Percentiles rank a stretch among this genome's conserved stretches.
Evolutionary conservation across 2,329 filamentous ascomycete species (phyloP).

Genomic region (Nothomitra cinnamomea): DNA sequence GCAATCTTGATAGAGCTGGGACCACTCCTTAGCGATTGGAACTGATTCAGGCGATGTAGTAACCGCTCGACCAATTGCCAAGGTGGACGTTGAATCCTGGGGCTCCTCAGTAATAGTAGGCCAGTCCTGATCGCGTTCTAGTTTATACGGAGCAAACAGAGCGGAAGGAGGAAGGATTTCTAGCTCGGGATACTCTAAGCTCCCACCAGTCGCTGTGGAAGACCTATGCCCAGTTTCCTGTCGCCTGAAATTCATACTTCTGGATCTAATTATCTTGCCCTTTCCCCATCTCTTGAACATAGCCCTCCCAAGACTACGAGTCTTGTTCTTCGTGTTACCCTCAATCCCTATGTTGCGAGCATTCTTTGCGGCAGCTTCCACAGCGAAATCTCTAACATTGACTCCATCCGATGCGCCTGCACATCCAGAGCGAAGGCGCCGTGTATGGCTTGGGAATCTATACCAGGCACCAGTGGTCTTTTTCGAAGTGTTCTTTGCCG

Average conservation of each 20-base stretch:
- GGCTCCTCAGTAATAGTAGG: neutral
- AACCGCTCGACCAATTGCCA: neutral
- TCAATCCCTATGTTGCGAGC: neutral
- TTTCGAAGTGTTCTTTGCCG: slow-evolving; percentile 7
- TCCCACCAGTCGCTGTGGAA: slow-evolving; percentile 8
- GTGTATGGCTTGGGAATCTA: slow-evolving; percentile 12
- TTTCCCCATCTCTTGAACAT: slow-evolving; percentile 8
- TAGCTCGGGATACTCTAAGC: slow-evolving; percentile 9
- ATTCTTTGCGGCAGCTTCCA: neutral
- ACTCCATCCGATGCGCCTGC: slow-evolving; percentile 11
- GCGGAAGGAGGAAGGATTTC: slow-evolving; percentile 8
- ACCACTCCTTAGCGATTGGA: neutral
- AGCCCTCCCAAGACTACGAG: slow-evolving; percentile 5
- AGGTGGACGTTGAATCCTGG: neutral
- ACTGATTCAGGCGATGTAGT: neutral
- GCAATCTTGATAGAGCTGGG: neutral
- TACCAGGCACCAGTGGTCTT: slow-evolving; percentile 12
- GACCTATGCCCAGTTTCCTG: slow-evolving; percentile 11
- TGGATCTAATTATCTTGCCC: slow-evolving; percentile 5
- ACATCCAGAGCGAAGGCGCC: slow-evolving; percentile 8
- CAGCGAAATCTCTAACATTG: slow-evolving; percentile 12
- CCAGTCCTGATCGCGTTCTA: neutral
- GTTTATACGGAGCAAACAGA: neutral
- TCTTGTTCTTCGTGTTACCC: neutral
- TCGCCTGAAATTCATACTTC: slow-evolving; percentile 8